phyloP scores from a whole-genome alignment of 2,329 filamentous ascomycete species.

The Penicillium italicum region DNA sequence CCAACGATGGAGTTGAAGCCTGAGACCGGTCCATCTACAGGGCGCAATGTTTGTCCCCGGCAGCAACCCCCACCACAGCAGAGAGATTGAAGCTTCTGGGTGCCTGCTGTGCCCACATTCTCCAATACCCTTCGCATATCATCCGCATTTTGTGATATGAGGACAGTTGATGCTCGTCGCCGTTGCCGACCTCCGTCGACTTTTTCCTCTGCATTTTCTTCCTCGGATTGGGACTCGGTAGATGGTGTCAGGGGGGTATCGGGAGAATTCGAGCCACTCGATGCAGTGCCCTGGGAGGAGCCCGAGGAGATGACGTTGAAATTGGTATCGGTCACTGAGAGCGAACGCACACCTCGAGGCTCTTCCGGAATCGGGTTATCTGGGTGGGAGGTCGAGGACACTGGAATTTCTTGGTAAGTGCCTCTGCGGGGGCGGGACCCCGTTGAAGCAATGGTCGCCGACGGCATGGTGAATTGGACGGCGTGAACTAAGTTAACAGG shows the following conservation, averaged over 20 bases:
- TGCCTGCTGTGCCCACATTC: slow-evolving; percentile 50
- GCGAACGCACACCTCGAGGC: slow-evolving; percentile 37
- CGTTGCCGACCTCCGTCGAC: slow-evolving; percentile 33
- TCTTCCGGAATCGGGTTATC: slow-evolving; percentile 49
- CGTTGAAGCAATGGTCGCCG: slow-evolving; percentile 25
- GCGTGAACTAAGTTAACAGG: slow-evolving; percentile 28
- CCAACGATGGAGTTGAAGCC: slow-evolving; percentile 47
- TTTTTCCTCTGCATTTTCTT: slow-evolving; percentile 23
- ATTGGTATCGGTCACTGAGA: slow-evolving; percentile 35
- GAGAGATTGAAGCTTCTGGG: slow-evolving; percentile 59
- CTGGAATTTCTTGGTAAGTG: slow-evolving; percentile 31
- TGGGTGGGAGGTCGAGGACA: slow-evolving; percentile 45
- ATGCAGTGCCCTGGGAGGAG: slow-evolving; percentile 33
- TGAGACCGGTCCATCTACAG: slow-evolving; percentile 40
- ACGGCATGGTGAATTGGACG: slow-evolving; percentile 26
- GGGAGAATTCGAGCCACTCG: slow-evolving; percentile 37
- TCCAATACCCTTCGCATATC: slow-evolving; percentile 59
- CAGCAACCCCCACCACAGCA: slow-evolving; percentile 65
- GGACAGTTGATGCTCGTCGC: slow-evolving; percentile 46
- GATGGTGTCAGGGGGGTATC: slow-evolving; percentile 43
- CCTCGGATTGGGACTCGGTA: slow-evolving; percentile 36
- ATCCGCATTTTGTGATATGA: slow-evolving; percentile 56
- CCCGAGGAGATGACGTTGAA: slow-evolving; percentile 27
- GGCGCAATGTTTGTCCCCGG: slow-evolving; percentile 54
- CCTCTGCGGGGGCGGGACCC: slow-evolving; percentile 22